Conservation (phyloP, 2,329 filamentous ascomycete genomes). For the Seiridium cupressi region DNA sequence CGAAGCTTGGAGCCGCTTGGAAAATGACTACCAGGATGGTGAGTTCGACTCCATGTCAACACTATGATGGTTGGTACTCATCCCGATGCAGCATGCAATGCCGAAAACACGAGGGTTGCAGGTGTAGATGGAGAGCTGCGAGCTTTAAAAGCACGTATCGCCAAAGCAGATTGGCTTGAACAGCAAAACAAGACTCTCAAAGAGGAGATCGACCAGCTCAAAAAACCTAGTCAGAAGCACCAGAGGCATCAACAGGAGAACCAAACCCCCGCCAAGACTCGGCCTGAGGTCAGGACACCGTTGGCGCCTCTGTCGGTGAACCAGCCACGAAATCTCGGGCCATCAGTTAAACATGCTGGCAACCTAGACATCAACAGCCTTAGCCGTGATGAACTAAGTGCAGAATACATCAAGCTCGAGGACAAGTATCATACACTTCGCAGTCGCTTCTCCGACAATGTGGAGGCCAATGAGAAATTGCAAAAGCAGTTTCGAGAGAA, state of each 20-base stretch:
- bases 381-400: slow-evolving; percentile 18
- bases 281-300: slow-evolving; percentile 18
- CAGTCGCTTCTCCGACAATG: slow-evolving; percentile 19
- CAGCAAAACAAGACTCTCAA: slow-evolving; percentile 41
- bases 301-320: slow-evolving; percentile 24
- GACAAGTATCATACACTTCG: slow-evolving; percentile 39
- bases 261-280: slow-evolving; percentile 12
- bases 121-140: slow-evolving; percentile 32
- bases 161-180: slow-evolving; percentile 33
- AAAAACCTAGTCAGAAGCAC: slow-evolving; percentile 10
- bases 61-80: background rate
- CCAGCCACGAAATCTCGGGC: slow-evolving; percentile 14
- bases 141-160: slow-evolving; percentile 28
- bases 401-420: slow-evolving; percentile 35
- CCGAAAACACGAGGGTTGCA: slow-evolving; percentile 12
- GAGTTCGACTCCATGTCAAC: slow-evolving; percentile 2
- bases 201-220: slow-evolving; percentile 32
- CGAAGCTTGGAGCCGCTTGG: slow-evolving; percentile 22
- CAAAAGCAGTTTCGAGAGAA: slow-evolving; percentile 39
- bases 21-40: slow-evolving; percentile 23
- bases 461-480: slow-evolving; percentile 21
- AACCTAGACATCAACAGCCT: slow-evolving; percentile 15
- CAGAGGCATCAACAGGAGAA: slow-evolving; percentile 1
- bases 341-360: slow-evolving; percentile 10
- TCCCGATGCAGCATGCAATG: slow-evolving; percentile 5